Evolutionary conservation across 495 filamentous ascomycete species (phyloP).

Genomic region (Chaetomidium leptoderma): DNA sequence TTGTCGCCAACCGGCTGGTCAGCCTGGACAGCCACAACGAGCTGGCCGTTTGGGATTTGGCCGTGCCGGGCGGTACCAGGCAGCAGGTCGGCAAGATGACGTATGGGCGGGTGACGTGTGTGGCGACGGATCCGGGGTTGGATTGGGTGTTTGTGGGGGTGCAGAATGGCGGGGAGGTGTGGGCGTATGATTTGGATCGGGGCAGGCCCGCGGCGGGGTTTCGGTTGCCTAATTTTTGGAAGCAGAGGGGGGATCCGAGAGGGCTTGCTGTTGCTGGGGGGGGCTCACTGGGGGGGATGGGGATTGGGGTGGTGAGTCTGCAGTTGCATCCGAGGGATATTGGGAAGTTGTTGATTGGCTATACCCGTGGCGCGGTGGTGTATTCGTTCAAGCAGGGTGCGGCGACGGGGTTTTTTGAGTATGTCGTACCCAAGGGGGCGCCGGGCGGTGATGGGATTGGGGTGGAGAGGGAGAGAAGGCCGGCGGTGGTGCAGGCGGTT

Average conservation of each 20-base stretch:
- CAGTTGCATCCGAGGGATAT: conserved; percentile 87
- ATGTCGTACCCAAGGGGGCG: conserved; percentile 76
- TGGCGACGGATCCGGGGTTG: conserved; percentile 78
- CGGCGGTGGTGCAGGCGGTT: conserved; percentile 68
- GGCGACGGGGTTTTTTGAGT: conserved; percentile 72
- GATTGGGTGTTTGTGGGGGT: conserved; percentile 85
- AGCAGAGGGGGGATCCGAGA: conserved; percentile 40
- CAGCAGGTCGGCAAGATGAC: conserved; percentile 59
- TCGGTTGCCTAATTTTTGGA: conserved; percentile 80
- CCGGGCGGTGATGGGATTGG: conserved; percentile 65
- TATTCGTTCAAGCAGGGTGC: conserved; percentile 90
- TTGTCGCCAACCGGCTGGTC: conserved; percentile 67
- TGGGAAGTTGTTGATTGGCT: conserved; percentile 84
- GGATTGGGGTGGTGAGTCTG: conserved; percentile 54
- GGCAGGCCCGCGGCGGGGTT: conserved; percentile 62
- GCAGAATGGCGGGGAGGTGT: conserved; percentile 74
- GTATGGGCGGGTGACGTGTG: conserved; percentile 65
- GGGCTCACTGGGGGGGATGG: conserved; percentile 18
- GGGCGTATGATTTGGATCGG: conserved; percentile 86
- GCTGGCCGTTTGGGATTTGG: conserved; percentile 69
- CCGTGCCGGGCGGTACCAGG: no score
- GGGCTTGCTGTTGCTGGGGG: conserved; percentile 31
- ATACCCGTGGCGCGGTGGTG: conserved; percentile 77
- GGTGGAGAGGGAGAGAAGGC: conserved; percentile 55
- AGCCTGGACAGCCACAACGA: conserved; percentile 82